A percentile compares a stretch with the other conserved stretches of the same genome.
Conservation (phyloP, 805 yeast genomes). For the Starmerella riodocensis region DNA sequence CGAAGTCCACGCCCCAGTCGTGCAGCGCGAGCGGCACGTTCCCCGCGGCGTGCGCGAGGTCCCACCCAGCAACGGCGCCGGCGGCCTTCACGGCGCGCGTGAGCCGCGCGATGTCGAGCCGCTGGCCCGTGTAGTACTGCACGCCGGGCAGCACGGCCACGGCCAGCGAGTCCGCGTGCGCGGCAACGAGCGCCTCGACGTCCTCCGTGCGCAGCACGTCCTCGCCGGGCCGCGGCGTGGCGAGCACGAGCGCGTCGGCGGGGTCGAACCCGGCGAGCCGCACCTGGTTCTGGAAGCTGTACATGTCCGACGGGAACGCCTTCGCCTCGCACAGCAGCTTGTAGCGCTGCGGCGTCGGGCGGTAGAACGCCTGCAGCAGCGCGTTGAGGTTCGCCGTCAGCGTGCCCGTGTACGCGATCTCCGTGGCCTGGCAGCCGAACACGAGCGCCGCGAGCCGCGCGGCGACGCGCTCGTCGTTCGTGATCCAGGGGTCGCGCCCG, state of each 20-base stretch:
- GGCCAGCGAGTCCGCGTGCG: conserved; percentile 48
- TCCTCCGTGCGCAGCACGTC: conserved; percentile 48
- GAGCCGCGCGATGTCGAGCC: conserved; percentile 59
- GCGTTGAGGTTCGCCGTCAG: conserved; percentile 73
- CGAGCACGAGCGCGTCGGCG: conserved; percentile 46
- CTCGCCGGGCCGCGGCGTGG: conserved; percentile 48
- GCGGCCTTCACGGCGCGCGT: conserved; percentile 48
- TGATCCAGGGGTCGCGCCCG: conserved; percentile 59
- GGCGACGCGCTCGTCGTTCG: conserved; percentile 64
- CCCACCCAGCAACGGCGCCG: conserved; percentile 64
- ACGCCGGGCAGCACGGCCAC: conserved; percentile 73
- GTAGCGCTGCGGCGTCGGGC: conserved; percentile 43
- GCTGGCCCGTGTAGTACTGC: conserved; percentile 86
- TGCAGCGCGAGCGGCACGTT: conserved; percentile 67
- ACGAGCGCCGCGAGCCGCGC: conserved; percentile 59
- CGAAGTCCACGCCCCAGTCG: conserved; percentile 86
- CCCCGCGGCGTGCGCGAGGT: conserved; percentile 88
- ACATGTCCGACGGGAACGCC: conserved; percentile 87
- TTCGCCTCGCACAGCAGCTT: conserved; percentile 74
- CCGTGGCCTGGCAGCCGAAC: conserved; percentile 53
- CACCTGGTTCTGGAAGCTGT: conserved; percentile 67
- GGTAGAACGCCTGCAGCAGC: conserved; percentile 58
- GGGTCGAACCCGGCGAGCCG: conserved; percentile 43
- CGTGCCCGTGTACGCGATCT: conserved; percentile 80
- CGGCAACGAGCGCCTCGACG: conserved; percentile 43